Base-by-base conservation (phyloP, 805 yeast genomes). In the Kluyveromyces wickerhamii region DNA sequence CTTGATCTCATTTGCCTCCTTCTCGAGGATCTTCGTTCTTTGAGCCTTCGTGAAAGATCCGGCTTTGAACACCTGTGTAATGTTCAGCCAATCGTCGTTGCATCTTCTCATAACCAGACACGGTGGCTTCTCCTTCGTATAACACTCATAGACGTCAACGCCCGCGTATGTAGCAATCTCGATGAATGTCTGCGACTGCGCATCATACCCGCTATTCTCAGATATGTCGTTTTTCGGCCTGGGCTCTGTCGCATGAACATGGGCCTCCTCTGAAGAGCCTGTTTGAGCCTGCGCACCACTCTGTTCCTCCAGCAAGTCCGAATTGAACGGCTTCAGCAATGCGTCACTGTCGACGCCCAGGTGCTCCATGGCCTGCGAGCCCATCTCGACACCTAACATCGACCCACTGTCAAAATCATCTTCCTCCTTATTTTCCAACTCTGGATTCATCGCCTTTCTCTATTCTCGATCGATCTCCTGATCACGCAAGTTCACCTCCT, bases 71-170 rank as follows among this genome's bases (percentile, higher is more conserved):
- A 82, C 78, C 53, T 83, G 94, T 1, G 94, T 83, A 15, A 87
- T 86, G 52, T 83, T 83, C 36, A 92, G 86, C 97, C 97, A 92
- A 47, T 88, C 83, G 56, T 92, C 98, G 32, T 72, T 68, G 41
- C 84, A 78, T 38, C 97, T 69, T 48, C 97, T 74, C 97, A 92
- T 92, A 2, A 56, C 54, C 26, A 58, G 49, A 13, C 52, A 42
- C 8, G 56, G 45, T 37, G 49, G 59, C 27, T 36, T 47, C 34
- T 78, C 84, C 21, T 72, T 66, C 27, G 83, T 71, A 31, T 77
- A 77, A 52, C 77, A 72, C 52, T 79, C 87, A 51, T 57, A 69
- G 5, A 71, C 77, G 34, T 71, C 75, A 2, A 67, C 65, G 47
- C 67, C 67, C 3, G 74, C 66, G 45, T 71, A 71, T 5, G 71